phyloP scores from a whole-genome alignment of 495 filamentous ascomycete genomes.

The Neurospora sp. region DNA sequence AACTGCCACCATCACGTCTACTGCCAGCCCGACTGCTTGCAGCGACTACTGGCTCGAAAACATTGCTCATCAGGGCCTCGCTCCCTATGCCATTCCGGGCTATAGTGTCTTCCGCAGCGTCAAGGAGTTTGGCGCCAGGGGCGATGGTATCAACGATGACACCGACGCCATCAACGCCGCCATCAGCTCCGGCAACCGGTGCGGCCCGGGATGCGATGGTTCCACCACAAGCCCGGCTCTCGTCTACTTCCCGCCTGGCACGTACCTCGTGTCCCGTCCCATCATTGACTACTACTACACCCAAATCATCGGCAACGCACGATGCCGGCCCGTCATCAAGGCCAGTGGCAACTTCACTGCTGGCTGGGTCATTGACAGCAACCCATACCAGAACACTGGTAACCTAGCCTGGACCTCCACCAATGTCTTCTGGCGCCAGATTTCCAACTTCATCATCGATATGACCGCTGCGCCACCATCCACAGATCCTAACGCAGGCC shows the following conservation, averaged over 20 bases:
- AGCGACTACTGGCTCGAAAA: constrained; percentile 36
- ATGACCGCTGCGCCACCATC: constrained; percentile 42
- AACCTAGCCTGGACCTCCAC: constrained; percentile 38
- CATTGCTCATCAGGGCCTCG: constrained; percentile 38
- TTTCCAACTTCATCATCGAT: constrained; percentile 67
- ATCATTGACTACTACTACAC: constrained; percentile 60
- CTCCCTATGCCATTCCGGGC: constrained; percentile 27
- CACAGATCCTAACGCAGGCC: constrained; percentile 28
- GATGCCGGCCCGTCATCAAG: constrained; percentile 52
- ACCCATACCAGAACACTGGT: constrained; percentile 29
- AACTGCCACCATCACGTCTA: constrained; percentile 3
- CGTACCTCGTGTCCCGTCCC: constrained; percentile 56
- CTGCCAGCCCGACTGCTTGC: constrained; percentile 9
- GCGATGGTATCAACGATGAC: constrained; percentile 69
- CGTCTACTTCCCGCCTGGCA: constrained; percentile 71
- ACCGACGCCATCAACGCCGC: constrained; percentile 74
- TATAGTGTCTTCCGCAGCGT: constrained; percentile 51
- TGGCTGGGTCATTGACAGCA: constrained; percentile 53
- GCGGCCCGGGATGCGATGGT: constrained; percentile 66
- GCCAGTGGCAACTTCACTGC: constrained; percentile 50
- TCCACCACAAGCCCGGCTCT: constrained; percentile 62
- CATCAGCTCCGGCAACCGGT: constrained; percentile 64
- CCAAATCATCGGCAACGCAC: constrained; percentile 60
- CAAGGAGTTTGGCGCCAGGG: constrained; percentile 46
- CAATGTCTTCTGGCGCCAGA: constrained; percentile 68